Evolutionary conservation across 177 flowering plant genomes (phyloP), one percentile per base, ranked within the genome.

Genomic region (Vitis hybrid): DNA sequence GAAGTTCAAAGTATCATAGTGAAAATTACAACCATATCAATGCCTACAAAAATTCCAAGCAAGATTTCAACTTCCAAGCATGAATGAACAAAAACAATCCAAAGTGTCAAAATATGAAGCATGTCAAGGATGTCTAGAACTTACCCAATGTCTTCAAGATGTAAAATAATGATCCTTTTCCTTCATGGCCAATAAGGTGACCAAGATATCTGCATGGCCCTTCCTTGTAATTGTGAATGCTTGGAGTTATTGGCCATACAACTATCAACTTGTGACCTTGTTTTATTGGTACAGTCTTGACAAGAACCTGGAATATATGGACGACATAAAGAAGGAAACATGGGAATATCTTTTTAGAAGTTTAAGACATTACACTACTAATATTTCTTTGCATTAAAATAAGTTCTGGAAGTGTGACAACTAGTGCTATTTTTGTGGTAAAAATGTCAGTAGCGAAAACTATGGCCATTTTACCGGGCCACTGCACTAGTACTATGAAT

Each of bases 151-250:
- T 81, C 84, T 93, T 93, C 86, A 95, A 84, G 82, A 87, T 56
- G 68, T 77, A 86, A 81, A 89, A 95, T 68, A 95, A 76, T 73
- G 98, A 93, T 61, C 98, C 98, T 74, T 93, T 94, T 79, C 92
- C 98, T 91, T 95, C 99, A 88, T 95, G 99, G 67, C 99, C 99
- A 79, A 95, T 93, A 71, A 93, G 92, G 79, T 95, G 98, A 61
- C 93, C 83, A 73, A 93, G 87, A 81, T 95, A 95, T 77, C 87
- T 84, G 88, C 87, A 77, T 22, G 98, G 91, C 51, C 91, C 96
- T 86, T 93, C 94, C 80, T 86, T 87, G 83, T 93, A 91, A 69
- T 88, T 77, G 49, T 50, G 85, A 75, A 92, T 88, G 65, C 78
- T 77, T 15, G 99, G 99, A 58, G 96, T 87, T 50, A 88, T 73